Percentiles rank a stretch among this genome's conserved stretches.
phyloP scores from a whole-genome alignment of 2,329 filamentous ascomycete genomes.

The Exophiala spinifera region DNA sequence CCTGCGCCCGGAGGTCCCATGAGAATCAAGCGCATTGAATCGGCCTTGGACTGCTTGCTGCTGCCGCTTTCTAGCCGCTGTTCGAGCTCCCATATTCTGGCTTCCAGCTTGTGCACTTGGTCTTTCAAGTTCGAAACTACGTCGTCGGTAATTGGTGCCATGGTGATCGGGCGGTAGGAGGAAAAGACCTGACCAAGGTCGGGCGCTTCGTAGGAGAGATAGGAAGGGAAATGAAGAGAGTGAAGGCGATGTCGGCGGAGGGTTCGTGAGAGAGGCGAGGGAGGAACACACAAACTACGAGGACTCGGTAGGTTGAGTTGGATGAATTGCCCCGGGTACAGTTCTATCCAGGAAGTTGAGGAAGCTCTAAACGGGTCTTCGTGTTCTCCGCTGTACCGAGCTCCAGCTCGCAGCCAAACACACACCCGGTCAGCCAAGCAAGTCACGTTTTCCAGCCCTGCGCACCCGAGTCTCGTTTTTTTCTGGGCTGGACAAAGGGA shows the following conservation, averaged over 20 bases:
- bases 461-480: neutral
- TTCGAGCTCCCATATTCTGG: constrained; percentile 83
- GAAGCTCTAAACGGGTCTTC: neutral
- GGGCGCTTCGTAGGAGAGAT: constrained; percentile 23
- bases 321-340: neutral
- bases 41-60: constrained; percentile 52
- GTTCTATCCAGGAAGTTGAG: neutral
- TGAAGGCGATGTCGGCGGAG: constrained; percentile 5
- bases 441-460: neutral
- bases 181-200: constrained; percentile 31
- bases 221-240: constrained; percentile 28
- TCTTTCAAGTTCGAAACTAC: constrained; percentile 76
- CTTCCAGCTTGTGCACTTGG: constrained; percentile 78
- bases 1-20: constrained; percentile 97
- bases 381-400: constrained; percentile 13
- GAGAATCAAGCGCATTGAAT: constrained; percentile 89
- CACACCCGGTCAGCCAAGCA: neutral
- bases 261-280: neutral
- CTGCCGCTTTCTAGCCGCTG: constrained; percentile 55
- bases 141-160: constrained; percentile 85
- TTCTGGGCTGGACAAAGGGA: neutral
- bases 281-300: neutral
- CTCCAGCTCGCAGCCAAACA: neutral
- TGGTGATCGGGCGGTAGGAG: constrained; percentile 47
- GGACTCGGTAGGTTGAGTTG: neutral